Evolutionary conservation across 768 basidiomycete genomes (phyloP), one percentile per base, ranked within the genome.

Genomic region (Leccinum variicolor): DNA sequence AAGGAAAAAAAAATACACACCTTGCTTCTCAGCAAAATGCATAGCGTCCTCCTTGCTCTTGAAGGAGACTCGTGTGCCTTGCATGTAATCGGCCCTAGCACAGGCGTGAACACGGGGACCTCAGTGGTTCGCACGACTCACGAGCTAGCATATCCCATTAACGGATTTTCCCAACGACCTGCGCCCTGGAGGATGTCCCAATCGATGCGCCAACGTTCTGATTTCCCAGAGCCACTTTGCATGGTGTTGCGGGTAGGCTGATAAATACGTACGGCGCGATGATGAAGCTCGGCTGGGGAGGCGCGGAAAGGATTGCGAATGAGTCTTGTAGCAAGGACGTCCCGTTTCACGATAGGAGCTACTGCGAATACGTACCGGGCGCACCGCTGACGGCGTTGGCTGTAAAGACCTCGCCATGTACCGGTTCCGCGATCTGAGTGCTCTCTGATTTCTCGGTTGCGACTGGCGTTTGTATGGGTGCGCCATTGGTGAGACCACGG

Each of bases 121-220:
- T 4, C 28, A 17, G 50, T 53, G 14, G 28, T 33, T 34, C 31
- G 6, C 25, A 56, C n/a, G 13, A 81, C 90, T 75, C 70, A 95
- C 90, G 93, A 94, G 77, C 88, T 91, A 0, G 94, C 95, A 80
- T 84, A 99, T 46, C 96, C 96, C 92, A 98, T 99, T 63, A 99
- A 72, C 4, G 93, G 92, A 69, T 98, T 99, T 81, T 98, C 94
- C 96, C 96, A 99, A 52, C 96, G 82, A 13, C 92, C 94, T 28
- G 83, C 86, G 33, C 95, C 93, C 57, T 84, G 85, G n/a, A 98
- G 77, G 56, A 85, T 85, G 66, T 98, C 96, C 79, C 87, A 98
- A 73, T 98, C 96, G 67, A 99, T 84, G 62, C 92, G 80, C 96
- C 96, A 99, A 65, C 89, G 86, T 63, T 89, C 83, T 11, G 84